Evolutionary conservation across 192 early-diverging fungal species (phyloP).

Genomic region (Spizellomyces punctatus): DNA sequence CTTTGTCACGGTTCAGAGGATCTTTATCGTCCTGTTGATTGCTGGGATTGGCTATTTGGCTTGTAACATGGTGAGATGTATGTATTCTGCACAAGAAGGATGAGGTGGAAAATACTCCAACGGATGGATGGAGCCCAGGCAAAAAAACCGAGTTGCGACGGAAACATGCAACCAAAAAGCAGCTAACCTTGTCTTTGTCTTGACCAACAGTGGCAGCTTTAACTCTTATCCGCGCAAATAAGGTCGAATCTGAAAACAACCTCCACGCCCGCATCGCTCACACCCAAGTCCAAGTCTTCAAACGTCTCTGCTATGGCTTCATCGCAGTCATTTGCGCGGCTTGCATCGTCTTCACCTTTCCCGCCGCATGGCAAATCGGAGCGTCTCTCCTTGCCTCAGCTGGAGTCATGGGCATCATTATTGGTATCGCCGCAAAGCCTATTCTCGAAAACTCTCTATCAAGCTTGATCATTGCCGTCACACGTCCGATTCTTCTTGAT

Average conservation of each 20-base stretch:
- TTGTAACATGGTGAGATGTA: constrained; percentile 19
- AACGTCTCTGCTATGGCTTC: constrained; percentile 27
- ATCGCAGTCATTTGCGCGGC: constrained; percentile 23
- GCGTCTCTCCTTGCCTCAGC: constrained; percentile 31
- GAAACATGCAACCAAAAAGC: neutral
- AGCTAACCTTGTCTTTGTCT: neutral
- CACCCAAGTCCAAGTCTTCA: constrained; percentile 34
- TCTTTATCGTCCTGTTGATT: constrained; percentile 24
- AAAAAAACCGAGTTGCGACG: neutral
- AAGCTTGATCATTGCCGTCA: constrained; percentile 29
- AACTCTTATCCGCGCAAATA: constrained; percentile 17
- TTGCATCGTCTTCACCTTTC: constrained; percentile 28
- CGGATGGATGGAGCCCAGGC: neutral
- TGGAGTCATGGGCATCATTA: constrained; percentile 32
- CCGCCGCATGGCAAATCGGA: constrained; percentile 35
- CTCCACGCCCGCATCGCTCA: constrained; percentile 32
- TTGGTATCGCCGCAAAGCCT: constrained; percentile 31
- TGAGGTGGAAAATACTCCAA: neutral
- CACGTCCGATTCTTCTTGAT: constrained; percentile 28
- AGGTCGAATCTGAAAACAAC: constrained; percentile 32
- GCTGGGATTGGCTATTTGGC: constrained; percentile 13
- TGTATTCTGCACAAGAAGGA: neutral
- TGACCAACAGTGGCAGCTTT: constrained; percentile 4
- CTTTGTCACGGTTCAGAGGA: constrained; percentile 10
- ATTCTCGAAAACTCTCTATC: constrained; percentile 30